These are phyloP conservation scores for Wallacemonas sp. DNA, from an alignment of 208 protist genomes.

Conservation along the genomic window DNA sequence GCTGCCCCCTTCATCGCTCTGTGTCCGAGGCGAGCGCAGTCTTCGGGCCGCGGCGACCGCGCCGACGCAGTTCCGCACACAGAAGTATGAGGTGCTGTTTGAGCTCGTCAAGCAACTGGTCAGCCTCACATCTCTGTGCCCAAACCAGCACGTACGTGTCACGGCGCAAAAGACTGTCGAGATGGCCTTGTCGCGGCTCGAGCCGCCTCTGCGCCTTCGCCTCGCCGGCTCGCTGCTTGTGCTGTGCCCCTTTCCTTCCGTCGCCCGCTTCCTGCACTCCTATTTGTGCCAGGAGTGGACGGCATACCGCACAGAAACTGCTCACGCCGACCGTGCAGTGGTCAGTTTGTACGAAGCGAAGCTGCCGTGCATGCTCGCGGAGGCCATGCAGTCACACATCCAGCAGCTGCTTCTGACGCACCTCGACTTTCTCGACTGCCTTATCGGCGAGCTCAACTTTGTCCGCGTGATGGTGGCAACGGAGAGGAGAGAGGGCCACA, in stretches of 20 bases:
- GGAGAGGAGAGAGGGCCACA: constrained; percentile 5
- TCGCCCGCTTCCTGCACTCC: constrained; percentile 61
- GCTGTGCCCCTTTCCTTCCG: constrained; percentile 71
- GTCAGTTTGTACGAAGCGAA: constrained; percentile 16
- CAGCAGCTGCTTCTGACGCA: constrained; percentile 35
- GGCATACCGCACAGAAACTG: neutral
- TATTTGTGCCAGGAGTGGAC: constrained; percentile 49
- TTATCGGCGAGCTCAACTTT: constrained; percentile 71
- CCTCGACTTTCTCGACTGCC: constrained; percentile 65
- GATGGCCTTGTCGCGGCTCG: constrained; percentile 42
- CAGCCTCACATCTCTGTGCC: constrained; percentile 49
- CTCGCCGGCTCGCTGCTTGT: constrained; percentile 59
- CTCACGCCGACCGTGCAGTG: neutral
- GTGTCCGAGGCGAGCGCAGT: neutral
- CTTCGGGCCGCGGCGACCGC: neutral
- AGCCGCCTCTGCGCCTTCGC: constrained; percentile 43
- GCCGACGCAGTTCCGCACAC: constrained; percentile 16
- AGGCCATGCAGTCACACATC: constrained; percentile 42
- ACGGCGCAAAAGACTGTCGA: constrained; percentile 33
- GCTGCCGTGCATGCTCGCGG: constrained; percentile 37
- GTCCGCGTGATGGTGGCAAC: constrained; percentile 35
- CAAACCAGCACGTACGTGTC: constrained; percentile 34
- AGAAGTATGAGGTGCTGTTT: constrained; percentile 59
- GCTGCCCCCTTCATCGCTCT: neutral
- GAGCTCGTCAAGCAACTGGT: constrained; percentile 56